Percentiles rank a stretch among this genome's conserved stretches.
Evolutionary conservation across 1,284 basidiomycete species (phyloP).

Genomic region (Sporisorium scitamineum): DNA sequence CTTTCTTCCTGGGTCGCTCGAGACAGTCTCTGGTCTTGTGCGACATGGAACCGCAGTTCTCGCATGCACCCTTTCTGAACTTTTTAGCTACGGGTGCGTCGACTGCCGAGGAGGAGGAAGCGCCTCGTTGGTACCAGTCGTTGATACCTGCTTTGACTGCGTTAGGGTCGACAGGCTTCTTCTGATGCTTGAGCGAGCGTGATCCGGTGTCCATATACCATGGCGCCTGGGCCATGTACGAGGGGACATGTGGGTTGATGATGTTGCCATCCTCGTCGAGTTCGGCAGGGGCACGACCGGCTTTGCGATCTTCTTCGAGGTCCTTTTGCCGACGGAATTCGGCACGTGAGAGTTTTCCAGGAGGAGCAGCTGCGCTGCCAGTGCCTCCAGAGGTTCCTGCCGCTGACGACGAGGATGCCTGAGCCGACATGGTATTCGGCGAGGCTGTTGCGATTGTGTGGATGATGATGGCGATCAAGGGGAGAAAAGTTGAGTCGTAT

Average conservation of each 20-base stretch:
- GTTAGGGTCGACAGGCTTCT: conserved; percentile 77
- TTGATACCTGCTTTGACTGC: conserved; percentile 79
- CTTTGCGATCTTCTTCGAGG: conserved; percentile 90
- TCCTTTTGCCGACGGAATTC: conserved; percentile 95
- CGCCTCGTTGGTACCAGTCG: conserved; percentile 92
- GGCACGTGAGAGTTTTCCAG: conserved; percentile 88
- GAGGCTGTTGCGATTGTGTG: background rate
- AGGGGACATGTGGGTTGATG: conserved; percentile 97
- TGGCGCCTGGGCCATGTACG: conserved; percentile 80
- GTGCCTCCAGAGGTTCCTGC: background rate
- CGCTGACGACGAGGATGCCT: conserved; percentile 7
- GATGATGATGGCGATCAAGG: conserved; percentile 1
- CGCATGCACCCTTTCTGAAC: conserved; percentile 96
- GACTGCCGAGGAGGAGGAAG: conserved; percentile 42
- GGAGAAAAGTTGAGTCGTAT: background rate
- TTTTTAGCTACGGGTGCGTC: conserved; percentile 78
- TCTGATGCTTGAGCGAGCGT: conserved; percentile 91
- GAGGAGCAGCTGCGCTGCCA: conserved; percentile 43
- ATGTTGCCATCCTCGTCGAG: conserved; percentile 92
- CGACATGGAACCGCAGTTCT: conserved; percentile 97
- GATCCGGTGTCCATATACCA: conserved; percentile 93
- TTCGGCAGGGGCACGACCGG: conserved; percentile 94
- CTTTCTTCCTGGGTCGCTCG: conserved; percentile 94
- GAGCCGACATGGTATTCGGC: conserved; percentile 65
- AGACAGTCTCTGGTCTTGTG: conserved; percentile 93